Evolutionary conservation across 441 rosid species (phyloP).

Genomic region (Gossypium gossypioides): DNA sequence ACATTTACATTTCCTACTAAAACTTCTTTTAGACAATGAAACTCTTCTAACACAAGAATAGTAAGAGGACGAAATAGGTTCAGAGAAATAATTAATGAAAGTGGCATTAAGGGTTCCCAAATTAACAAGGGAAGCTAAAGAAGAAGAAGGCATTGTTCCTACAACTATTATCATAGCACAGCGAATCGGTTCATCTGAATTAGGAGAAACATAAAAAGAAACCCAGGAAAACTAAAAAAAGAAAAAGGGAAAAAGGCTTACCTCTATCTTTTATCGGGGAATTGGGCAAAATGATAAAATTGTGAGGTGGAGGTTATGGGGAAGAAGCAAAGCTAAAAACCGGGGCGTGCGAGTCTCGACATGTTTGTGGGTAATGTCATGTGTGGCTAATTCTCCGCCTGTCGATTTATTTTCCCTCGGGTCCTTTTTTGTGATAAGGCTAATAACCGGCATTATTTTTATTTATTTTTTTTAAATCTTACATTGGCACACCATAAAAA

Average conservation of each 20-base stretch:
- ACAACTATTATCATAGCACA: constrained; percentile 55
- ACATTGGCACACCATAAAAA: background rate
- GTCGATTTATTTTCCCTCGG: background rate
- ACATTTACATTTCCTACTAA: constrained; percentile 68
- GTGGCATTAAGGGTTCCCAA: constrained; percentile 30
- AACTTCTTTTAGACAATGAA: constrained; percentile 41
- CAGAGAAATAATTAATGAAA: constrained; percentile 20
- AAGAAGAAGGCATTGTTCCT: constrained; percentile 78
- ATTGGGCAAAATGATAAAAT: background rate
- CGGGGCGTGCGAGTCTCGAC: background rate
- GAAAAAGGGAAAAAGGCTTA: background rate
- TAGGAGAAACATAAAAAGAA: background rate
- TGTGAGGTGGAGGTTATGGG: constrained; percentile 1
- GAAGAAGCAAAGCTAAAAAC: background rate
- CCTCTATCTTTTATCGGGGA: background rate
- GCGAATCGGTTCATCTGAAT: background rate
- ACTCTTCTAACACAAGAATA: constrained; percentile 55
- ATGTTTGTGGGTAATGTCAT: constrained; percentile 1
- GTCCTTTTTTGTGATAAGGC: constrained; percentile 4
- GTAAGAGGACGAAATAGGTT: constrained; percentile 37
- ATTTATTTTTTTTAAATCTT: background rate
- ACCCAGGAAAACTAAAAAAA: background rate
- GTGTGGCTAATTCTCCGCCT: constrained; percentile 18
- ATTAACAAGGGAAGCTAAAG: constrained; percentile 54
- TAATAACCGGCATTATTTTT: background rate